These are phyloP conservation scores for Globisporangium splendens DNA, from an alignment of 352 stramenopile genomes.

Conservation along the genomic window DNA sequence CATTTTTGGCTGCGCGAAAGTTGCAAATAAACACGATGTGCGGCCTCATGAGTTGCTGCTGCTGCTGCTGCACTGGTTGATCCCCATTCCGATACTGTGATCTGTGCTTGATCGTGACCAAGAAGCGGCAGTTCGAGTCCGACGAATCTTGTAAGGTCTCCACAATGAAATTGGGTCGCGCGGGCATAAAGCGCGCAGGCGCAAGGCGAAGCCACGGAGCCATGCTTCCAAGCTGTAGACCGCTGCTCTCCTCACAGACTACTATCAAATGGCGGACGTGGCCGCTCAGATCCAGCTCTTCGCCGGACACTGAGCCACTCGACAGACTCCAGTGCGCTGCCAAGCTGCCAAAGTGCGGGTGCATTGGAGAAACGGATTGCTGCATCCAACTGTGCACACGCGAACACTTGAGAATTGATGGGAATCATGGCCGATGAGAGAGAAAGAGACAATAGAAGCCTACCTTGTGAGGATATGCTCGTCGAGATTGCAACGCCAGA, in stretches of 20 bases:
- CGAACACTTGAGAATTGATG: too few relatives aligned
- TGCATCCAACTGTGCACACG: conserved; percentile 1
- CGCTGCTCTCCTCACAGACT: neutral
- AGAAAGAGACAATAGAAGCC: neutral
- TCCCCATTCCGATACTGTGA: neutral
- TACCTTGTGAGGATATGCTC: conserved; percentile 3
- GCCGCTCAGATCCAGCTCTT: conserved; percentile 18
- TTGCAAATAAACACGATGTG: conserved; percentile 31
- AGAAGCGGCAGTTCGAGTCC: conserved; percentile 9
- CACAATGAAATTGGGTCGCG: conserved; percentile 3
- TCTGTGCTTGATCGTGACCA: conserved; percentile 10
- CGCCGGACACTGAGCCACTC: conserved; percentile 7
- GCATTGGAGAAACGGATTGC: neutral
- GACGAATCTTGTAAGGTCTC: conserved; percentile 12
- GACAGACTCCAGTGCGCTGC: conserved; percentile 14
- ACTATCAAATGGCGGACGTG: conserved; percentile 8
- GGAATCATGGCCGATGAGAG: neutral
- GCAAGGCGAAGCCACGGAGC: conserved; percentile 8
- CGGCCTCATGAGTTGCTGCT: neutral
- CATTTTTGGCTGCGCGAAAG: conserved; percentile 22
- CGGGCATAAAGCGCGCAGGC: neutral
- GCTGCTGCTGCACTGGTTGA: neutral
- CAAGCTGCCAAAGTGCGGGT: conserved; percentile 1
- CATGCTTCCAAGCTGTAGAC: neutral
- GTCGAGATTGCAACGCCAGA: conserved; percentile 7